Conservation (phyloP, 495 filamentous ascomycete species). For the Trichoderma reesei region DNA sequence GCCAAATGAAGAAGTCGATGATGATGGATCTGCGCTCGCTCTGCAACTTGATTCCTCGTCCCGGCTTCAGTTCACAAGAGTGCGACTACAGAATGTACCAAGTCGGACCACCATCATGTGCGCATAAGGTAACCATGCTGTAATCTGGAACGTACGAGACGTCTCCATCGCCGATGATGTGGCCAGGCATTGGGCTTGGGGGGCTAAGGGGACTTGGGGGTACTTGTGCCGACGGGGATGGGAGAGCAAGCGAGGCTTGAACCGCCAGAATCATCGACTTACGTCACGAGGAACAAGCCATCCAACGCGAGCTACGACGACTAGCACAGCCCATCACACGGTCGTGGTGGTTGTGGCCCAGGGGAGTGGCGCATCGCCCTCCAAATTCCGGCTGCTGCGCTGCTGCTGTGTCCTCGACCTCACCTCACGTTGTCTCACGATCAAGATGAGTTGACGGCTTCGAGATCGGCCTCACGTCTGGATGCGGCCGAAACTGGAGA, state of each 20-base stretch:
- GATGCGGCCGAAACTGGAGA: no score
- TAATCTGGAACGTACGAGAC: not conserved
- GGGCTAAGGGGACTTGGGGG: not conserved
- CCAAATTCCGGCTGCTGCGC: not conserved
- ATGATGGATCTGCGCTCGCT: not conserved
- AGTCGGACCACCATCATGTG: not conserved
- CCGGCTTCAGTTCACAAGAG: no score
- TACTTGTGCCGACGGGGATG: no score
- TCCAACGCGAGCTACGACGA: not conserved
- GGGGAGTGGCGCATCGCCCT: not conserved
- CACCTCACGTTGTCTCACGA: not conserved
- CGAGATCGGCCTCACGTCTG: no score
- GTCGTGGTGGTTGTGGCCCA: not conserved
- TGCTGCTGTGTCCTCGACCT: not conserved
- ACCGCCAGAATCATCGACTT: not conserved
- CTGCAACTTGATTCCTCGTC: not conserved
- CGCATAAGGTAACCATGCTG: conserved; percentile 1
- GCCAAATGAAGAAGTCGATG: not conserved
- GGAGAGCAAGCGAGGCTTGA: not conserved
- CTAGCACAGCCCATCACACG: not conserved
- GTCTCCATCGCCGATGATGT: conserved; percentile 3
- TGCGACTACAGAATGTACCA: not conserved
- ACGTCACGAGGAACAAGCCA: conserved; percentile 1
- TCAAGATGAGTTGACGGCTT: not conserved
- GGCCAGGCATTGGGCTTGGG: conserved; percentile 1